Evolutionary conservation across 2,329 filamentous ascomycete genomes (phyloP), one percentile per base, ranked within the genome.

Genomic region (Aspergillus piperis): DNA sequence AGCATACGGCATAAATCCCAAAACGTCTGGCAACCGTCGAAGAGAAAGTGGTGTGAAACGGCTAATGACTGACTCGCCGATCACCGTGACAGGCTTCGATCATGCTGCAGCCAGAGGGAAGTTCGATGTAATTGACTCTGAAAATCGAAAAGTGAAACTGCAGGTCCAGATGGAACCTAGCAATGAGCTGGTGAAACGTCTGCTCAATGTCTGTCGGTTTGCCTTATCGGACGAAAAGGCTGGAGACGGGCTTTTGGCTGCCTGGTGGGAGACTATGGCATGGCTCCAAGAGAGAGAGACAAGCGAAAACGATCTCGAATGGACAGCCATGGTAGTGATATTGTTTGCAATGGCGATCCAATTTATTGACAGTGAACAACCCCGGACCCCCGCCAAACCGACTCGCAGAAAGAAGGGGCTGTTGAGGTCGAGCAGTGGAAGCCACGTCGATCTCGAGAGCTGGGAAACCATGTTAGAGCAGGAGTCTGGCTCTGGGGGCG

Each of bases 221-320:
- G 82, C 90, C 36, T 73, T 92, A 27, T 85, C 86, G 6, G 79
- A 85, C 0, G 80, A 84, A 42, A 75, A 77, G 59, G 75, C 85
- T 77, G 62, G 88, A 80, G 77, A 90, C 80, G 80, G 80, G 25
- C 76, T 92, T 8, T 77, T 90, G 59, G 82, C 87, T 8, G 86
- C 84, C 2, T 93, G 90, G 89, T 90, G 90, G 84, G 88, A 91
- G 70, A 82, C 86, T 19, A 84, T 90, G 75, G 85, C 86, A 62
- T 94, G 90, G 90, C 78, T 91, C 42, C 77, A 78, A 41, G 64
- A 75, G 10, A 81, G 82, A 58, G 78, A 81, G 3, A 75, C 82
- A 3, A 70, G 78, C 7, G 71, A 81, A 13, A 74, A 76, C 3
- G 82, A 89, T 62, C 59, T 78, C 1, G 90, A 93, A 73, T 93